Base-by-base conservation (phyloP, 352 stramenopile genomes). In the Plasmopara halstedii region DNA sequence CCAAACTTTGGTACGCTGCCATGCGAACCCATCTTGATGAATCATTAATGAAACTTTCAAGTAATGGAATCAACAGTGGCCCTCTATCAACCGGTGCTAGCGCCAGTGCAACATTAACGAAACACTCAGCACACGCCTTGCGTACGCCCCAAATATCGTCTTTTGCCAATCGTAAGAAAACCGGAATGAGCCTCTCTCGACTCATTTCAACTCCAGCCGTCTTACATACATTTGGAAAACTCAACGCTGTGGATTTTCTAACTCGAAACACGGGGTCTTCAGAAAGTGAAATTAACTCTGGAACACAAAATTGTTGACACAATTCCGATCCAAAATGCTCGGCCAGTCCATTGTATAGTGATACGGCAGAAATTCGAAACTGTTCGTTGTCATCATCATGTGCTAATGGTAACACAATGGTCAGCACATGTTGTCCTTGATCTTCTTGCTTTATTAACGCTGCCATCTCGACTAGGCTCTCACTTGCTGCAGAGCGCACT, bases 61-160 rank as follows among this genome's bases (percentile, higher is more conserved):
- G 92, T 49, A 97, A 72, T 9, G 87, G 88, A 50, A 95, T 80
- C n/a, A 97, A 58, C 22, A 83, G 57, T 18, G 75, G 59, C 0
- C 88, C 78, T 21, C 94, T 73, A 27, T 91, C 72, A 2, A 71
- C 46, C 1, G 70, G 64, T n/a, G 76, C 65, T 8, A 97, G 50
- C 5, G 82, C 77, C 53, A 97, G 75, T 4, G 89, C 69, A 14
- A 98, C 82, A 41, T 75, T 72, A 15, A 95, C 85, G 17, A 97
- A 55, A 33, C 71, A 91, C 67, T 97, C 90, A 1, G 88, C 89
- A 48, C 88, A 97, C 2, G 88, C 85, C 57, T 96, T 96, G 4
- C 90, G 83, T 17, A 97, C 90, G 22, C 86, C 81, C 67, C 92
- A 98, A 40, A 97, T 96, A 53, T 97, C 88, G 62, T 98, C 93